Percentiles rank a stretch among this genome's conserved stretches.
Evolutionary conservation across 116 monocot species (phyloP).

Genomic region (Posidonia oceanica): DNA sequence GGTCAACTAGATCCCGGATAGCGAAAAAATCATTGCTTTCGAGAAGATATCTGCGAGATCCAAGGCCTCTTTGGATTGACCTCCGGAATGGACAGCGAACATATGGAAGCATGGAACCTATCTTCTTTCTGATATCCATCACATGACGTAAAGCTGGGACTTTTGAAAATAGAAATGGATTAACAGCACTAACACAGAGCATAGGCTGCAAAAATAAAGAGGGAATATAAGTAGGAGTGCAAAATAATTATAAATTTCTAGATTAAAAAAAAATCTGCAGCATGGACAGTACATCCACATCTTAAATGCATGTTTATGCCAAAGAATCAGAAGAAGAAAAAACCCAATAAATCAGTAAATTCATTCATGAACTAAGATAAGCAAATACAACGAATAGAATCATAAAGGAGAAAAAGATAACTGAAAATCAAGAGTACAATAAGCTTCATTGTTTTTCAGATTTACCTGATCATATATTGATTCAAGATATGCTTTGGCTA

Average conservation of each 20-base stretch:
- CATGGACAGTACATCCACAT: too few species aligned
- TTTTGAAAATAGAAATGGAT: conserved; percentile 90
- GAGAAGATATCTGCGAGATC: conserved; percentile 73
- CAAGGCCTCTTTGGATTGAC: conserved; percentile 64
- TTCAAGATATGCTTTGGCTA: conserved; percentile 91
- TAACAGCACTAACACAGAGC: conserved; percentile 97
- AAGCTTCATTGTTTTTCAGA: neutral
- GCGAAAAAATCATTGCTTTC: conserved; percentile 98
- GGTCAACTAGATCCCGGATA: conserved; percentile 86
- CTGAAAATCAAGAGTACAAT: neutral
- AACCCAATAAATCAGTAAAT: too few species aligned
- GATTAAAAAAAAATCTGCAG: too few species aligned
- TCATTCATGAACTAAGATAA: too few species aligned
- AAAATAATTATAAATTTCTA: neutral
- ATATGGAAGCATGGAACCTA: conserved; percentile 83
- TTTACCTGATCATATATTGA: conserved; percentile 90
- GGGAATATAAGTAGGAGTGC: neutral
- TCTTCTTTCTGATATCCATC: conserved; percentile 82
- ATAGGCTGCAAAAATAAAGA: conserved; percentile 56
- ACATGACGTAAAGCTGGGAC: conserved; percentile 85
- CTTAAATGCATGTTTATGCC: too few species aligned
- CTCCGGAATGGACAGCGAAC: conserved; percentile 68
- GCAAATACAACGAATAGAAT: too few species aligned
- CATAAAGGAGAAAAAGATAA: too few species aligned
- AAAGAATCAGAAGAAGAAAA: too few species aligned